A percentile compares a stretch with the other conserved stretches of the same genome.
Evolutionary conservation across 1,139 yeast species (phyloP).

Genomic region (Scheffersomyces lignicola): DNA sequence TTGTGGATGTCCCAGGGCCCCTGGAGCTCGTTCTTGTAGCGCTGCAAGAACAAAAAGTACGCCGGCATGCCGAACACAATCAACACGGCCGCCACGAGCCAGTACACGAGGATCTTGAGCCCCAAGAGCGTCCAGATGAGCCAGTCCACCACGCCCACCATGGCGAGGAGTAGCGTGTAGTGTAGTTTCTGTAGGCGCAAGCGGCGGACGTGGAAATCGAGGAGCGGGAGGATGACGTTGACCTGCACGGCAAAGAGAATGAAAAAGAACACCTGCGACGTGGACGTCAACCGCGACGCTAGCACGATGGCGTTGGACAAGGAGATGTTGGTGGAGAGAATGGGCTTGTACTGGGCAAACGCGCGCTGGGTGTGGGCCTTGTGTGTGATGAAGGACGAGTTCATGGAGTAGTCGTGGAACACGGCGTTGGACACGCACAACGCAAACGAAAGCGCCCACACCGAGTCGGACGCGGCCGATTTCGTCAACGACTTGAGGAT

Average conservation of each 20-base stretch:
- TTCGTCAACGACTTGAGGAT: conserved; percentile 84
- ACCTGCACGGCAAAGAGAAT: conserved; percentile 70
- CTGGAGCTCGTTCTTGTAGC: conserved; percentile 81
- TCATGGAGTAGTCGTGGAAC: conserved; percentile 64
- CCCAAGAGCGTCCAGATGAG: conserved; percentile 20
- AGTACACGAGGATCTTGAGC: conserved; percentile 38
- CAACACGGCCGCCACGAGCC: conserved; percentile 49
- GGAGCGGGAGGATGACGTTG: conserved; percentile 71
- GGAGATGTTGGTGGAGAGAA: conserved; percentile 79
- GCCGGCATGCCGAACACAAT: conserved; percentile 64
- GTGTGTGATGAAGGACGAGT: conserved; percentile 20
- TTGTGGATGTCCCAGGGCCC: conserved; percentile 95
- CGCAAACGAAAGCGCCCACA: conserved; percentile 90
- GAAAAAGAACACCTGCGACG: conserved; percentile 80
- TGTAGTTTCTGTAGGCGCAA: conserved; percentile 28
- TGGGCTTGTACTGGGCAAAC: conserved; percentile 45
- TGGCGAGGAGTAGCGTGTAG: conserved; percentile 25
- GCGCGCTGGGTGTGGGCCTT: not conserved
- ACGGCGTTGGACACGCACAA: conserved; percentile 66
- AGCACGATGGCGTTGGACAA: conserved; percentile 85
- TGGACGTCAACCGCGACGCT: conserved; percentile 77
- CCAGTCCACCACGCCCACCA: conserved; percentile 21
- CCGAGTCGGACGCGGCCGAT: conserved; percentile 90
- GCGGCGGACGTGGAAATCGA: conserved; percentile 59
- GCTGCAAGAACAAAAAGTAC: conserved; percentile 69